Evolutionary conservation across 2,329 filamentous ascomycete species (phyloP).

Genomic region (Colletotrichum chrysophilum): DNA sequence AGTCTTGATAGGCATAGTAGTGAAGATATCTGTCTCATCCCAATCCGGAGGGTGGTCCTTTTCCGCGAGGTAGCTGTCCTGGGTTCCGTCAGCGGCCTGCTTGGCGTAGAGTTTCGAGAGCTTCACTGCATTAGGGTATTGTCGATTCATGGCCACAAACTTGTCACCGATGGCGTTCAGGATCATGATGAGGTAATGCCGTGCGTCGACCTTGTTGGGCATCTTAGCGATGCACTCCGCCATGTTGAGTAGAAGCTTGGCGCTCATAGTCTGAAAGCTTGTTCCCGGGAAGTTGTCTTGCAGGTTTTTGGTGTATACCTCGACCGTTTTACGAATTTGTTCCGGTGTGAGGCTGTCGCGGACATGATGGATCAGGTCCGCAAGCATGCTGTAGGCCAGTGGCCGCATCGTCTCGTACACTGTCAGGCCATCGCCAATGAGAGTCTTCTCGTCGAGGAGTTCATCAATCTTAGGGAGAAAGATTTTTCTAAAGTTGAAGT

Average conservation of each 20-base stretch:
- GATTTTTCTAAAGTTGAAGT: slow-evolving; percentile 97
- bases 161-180: slow-evolving; percentile 98
- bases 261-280: slow-evolving; percentile 99
- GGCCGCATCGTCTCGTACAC: slow-evolving; percentile 97
- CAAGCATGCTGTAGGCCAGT: slow-evolving; percentile 96
- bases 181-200: slow-evolving; percentile 96
- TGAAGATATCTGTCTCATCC: slow-evolving; percentile 98
- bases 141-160: slow-evolving; percentile 96
- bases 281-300: slow-evolving; percentile 97
- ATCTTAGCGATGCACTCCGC: slow-evolving; percentile 96
- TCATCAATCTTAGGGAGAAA: slow-evolving; percentile 96
- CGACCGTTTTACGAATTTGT: slow-evolving; percentile 93
- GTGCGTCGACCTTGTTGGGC: slow-evolving; percentile 89
- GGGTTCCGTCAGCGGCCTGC: slow-evolving; percentile 64
- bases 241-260: slow-evolving; percentile 96
- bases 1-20: slow-evolving; percentile 93
- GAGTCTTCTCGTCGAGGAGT: slow-evolving; percentile 87
- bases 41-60: slow-evolving; percentile 84
- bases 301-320: slow-evolving; percentile 95
- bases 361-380: slow-evolving; percentile 96
- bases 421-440: slow-evolving; percentile 94
- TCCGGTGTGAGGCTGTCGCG: slow-evolving; percentile 86
- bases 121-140: slow-evolving; percentile 95
- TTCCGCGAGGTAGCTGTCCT: slow-evolving; percentile 85
- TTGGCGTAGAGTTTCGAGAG: slow-evolving; percentile 79